Evolutionary conservation across 805 yeast genomes (phyloP).

Genomic region (Metschnikowia vanudenii): DNA sequence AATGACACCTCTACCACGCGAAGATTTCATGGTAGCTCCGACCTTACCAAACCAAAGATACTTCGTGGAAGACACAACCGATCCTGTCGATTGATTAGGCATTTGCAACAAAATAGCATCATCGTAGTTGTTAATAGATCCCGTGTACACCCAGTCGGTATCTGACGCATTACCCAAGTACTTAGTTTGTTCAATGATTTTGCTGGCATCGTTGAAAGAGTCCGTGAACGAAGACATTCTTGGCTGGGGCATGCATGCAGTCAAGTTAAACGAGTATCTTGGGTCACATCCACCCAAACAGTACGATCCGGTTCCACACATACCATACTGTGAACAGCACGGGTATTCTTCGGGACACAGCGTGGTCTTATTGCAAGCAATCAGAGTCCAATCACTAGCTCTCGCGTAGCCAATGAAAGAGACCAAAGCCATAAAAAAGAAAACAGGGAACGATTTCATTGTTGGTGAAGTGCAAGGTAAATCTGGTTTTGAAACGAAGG

Average conservation of each 20-base stretch:
- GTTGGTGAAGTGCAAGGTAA: not conserved
- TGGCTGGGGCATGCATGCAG: constrained; percentile 87
- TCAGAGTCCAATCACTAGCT: constrained; percentile 14
- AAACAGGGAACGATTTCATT: constrained; percentile 12
- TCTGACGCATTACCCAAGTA: constrained; percentile 72
- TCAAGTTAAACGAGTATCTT: constrained; percentile 56
- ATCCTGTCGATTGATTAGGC: constrained; percentile 74
- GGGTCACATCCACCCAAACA: constrained; percentile 92
- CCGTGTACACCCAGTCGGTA: constrained; percentile 69
- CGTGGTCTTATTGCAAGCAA: constrained; percentile 49
- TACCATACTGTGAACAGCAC: constrained; percentile 81
- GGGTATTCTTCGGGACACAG: constrained; percentile 78
- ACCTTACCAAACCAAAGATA: constrained; percentile 89
- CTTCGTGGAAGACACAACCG: constrained; percentile 75
- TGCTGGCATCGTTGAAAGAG: constrained; percentile 35
- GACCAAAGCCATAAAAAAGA: constrained; percentile 8
- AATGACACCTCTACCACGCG: constrained; percentile 77
- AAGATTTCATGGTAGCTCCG: constrained; percentile 64
- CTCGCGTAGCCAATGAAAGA: constrained; percentile 10
- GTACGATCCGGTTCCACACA: constrained; percentile 71
- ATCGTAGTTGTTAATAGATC: constrained; percentile 50
- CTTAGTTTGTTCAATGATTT: constrained; percentile 26
- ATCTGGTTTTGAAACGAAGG: not conserved
- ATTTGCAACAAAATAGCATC: constrained; percentile 64
- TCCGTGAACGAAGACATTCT: constrained; percentile 54